Conservation (phyloP, 495 filamentous ascomycete species). For the Penicillium riverlandense region DNA sequence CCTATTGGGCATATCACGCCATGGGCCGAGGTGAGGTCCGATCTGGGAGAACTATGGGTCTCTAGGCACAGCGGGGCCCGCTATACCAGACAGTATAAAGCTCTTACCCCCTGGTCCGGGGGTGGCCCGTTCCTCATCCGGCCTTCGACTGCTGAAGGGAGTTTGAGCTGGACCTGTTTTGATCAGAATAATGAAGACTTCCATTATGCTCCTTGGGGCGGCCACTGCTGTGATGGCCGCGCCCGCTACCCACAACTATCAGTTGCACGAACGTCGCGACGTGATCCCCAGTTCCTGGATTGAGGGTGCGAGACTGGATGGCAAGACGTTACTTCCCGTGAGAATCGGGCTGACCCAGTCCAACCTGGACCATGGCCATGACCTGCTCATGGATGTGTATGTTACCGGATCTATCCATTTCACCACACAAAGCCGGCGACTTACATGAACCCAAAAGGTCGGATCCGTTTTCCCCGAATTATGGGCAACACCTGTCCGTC, state of each 20-base stretch:
- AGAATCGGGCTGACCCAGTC: constrained; percentile 49
- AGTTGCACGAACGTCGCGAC: constrained; percentile 35
- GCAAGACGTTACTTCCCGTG: constrained; percentile 37
- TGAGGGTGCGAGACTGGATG: constrained; percentile 20
- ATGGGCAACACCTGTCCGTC: constrained; percentile 41
- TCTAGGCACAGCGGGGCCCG: no score
- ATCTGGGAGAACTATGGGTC: no score
- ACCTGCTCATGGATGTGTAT: constrained; percentile 48
- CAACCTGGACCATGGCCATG: constrained; percentile 45
- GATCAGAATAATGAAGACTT: constrained; percentile 23
- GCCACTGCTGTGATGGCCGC: constrained; percentile 19
- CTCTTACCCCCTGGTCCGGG: not conserved
- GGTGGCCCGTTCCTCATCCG: no score
- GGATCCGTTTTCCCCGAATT: constrained; percentile 39
- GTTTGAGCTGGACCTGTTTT: not conserved
- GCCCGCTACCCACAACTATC: constrained; percentile 22
- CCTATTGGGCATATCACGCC: not conserved
- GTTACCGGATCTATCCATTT: not conserved
- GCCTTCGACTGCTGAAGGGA: no score
- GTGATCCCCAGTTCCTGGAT: constrained; percentile 26
- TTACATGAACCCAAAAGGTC: constrained; percentile 15
- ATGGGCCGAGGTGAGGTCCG: not conserved
- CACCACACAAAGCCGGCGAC: not conserved
- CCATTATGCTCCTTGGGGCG: constrained; percentile 21
- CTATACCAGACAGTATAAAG: constrained; percentile 6